Evolutionary conservation across 371 early-diverging fungal species (phyloP).

Genomic region (Mucor sp.): DNA sequence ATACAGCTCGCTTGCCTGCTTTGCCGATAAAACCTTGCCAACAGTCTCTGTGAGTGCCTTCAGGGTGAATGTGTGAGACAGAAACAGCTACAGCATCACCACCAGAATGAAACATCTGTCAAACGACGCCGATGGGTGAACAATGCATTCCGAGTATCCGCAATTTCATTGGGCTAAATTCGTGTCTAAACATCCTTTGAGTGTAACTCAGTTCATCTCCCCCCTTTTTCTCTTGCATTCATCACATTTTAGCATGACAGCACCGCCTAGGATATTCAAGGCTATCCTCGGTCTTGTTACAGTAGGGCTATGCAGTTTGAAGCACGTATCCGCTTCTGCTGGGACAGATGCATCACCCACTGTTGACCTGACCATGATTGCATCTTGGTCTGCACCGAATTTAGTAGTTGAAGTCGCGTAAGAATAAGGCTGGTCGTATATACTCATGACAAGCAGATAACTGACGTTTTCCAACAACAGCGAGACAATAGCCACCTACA

Average conservation of each 20-base stretch:
- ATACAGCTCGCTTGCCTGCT: no score
- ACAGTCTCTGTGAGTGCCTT: no score
- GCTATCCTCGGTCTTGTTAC: slow-evolving; percentile 20
- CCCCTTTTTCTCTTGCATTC: not conserved
- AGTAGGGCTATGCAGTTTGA: not conserved
- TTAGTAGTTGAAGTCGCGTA: slow-evolving; percentile 68
- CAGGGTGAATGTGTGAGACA: no score
- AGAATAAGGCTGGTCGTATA: slow-evolving; percentile 10
- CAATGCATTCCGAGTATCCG: no score
- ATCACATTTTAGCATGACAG: slow-evolving; percentile 1
- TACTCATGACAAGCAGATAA: not conserved
- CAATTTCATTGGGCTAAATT: not conserved
- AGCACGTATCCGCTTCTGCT: slow-evolving; percentile 12
- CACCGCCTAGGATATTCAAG: slow-evolving; percentile 15
- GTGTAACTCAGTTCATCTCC: not conserved
- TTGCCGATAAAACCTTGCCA: no score
- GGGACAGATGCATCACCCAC: slow-evolving; percentile 34
- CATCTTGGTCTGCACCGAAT: slow-evolving; percentile 64
- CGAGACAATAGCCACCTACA: slow-evolving; percentile 65
- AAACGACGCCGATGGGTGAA: no score
- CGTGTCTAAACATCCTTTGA: not conserved
- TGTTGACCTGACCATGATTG: slow-evolving; percentile 54
- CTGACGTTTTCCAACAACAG: slow-evolving; percentile 23
- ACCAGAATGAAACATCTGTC: no score
- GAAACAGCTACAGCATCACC: no score